These are phyloP conservation scores for Salix suchowensis DNA, from an alignment of 345 rosid genomes.

Conservation along the genomic window DNA sequence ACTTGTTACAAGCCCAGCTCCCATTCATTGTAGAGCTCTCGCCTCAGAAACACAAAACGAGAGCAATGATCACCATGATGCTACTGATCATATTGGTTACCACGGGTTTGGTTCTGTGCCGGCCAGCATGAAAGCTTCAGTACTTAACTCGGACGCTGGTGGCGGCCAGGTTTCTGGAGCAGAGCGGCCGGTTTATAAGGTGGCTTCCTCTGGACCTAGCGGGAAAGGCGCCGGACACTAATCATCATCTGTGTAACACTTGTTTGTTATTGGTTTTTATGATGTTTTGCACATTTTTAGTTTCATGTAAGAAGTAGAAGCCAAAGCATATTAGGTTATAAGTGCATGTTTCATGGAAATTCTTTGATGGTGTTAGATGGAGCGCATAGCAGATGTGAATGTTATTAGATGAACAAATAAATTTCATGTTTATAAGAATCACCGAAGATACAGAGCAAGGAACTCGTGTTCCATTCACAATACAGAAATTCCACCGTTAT, in stretches of 20 bases:
- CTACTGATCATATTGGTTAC: not conserved
- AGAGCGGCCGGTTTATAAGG: slow-evolving; percentile 22
- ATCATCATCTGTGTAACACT: not conserved
- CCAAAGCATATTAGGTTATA: not conserved
- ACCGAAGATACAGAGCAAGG: not conserved
- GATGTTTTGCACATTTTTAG: not conserved
- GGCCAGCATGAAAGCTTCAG: not conserved
- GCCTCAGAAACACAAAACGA: slow-evolving; percentile 5
- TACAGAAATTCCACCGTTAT: not conserved
- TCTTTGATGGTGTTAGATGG: slow-evolving; percentile 17
- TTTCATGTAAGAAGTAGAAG: not conserved
- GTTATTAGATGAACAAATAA: not conserved
- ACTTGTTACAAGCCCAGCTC: slow-evolving; percentile 27
- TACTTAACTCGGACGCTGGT: not conserved
- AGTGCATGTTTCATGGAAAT: slow-evolving; percentile 12
- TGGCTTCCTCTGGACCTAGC: slow-evolving; percentile 74
- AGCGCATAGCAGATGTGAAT: not conserved
- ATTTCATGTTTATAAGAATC: not conserved
- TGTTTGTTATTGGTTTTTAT: not conserved
- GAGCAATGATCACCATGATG: slow-evolving; percentile 11
- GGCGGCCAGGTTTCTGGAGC: slow-evolving; percentile 7
- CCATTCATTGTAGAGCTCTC: slow-evolving; percentile 32
- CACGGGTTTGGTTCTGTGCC: slow-evolving; percentile 13
- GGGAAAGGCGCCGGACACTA: slow-evolving; percentile 76
- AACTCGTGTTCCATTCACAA: not conserved